Evolutionary conservation across 2,329 filamentous ascomycete species (phyloP), one percentile per base, ranked within the genome.

Genomic region (Beauveria brongniartii): DNA sequence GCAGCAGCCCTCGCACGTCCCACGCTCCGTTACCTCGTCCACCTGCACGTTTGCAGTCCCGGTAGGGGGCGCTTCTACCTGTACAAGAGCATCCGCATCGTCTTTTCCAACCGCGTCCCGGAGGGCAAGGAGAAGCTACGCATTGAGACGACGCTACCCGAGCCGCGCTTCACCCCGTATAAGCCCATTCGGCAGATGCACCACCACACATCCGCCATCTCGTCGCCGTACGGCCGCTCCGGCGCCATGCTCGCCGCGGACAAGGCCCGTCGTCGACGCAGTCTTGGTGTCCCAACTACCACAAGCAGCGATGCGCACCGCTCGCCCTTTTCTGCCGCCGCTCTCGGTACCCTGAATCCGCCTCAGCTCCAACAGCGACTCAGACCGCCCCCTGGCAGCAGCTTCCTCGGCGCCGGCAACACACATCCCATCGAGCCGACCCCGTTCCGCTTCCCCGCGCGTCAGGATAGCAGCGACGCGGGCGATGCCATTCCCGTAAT

Each of bases 31-130:
- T 97, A 99, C 73, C 81, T 99, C 20, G 86, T 96, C 59, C 94
- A 99, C 70, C 70, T 99, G 55, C 91, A 97, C 70, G 94, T 99
- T 61, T 97, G 93, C 74, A 93, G 88, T 68, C 89, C 91, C 1
- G 85, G 87, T 0, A 89, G 87, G 64, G 91, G 90, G 6, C 86
- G 92, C 14, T 96, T 87, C 72, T 97, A 92, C 68, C 79, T 99
- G 6, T 94, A 97, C 77, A 95, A 94, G 68, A 91, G 85, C 67
- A 89, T 97, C 62, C 87, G 94, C 16, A 91, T 97, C 41, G 93
- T 99, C 3, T 99, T 99, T 71, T 94, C 94, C 59, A 97, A 97
- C 70, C 86, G 94, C 28, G 93, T 97, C 0, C 93, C 94, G 0
- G 94, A 97, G 67, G 93, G 91, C 46, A 96, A 97, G 71, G 93